Evolutionary conservation across 352 stramenopile genomes (phyloP).

Genomic region (Phytophthora pinifolia): DNA sequence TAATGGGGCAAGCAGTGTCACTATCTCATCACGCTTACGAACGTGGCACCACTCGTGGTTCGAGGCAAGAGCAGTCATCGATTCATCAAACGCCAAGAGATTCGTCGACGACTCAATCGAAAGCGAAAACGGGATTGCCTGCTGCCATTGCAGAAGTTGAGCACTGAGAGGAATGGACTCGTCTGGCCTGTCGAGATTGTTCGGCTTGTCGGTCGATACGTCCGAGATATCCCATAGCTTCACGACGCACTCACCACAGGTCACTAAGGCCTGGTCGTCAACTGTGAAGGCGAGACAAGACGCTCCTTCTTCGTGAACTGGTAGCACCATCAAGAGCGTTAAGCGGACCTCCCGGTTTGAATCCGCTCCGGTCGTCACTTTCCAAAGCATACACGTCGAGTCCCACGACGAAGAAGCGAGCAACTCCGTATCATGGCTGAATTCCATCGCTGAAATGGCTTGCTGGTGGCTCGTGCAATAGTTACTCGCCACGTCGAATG

Average conservation of each 20-base stretch:
- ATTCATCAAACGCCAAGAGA: slow-evolving; percentile 47
- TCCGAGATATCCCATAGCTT: slow-evolving; percentile 48
- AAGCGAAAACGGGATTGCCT: slow-evolving; percentile 38
- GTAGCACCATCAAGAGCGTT: slow-evolving; percentile 38
- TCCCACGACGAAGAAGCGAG: slow-evolving; percentile 61
- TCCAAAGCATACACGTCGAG: slow-evolving; percentile 64
- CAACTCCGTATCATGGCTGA: slow-evolving; percentile 32
- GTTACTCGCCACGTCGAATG: slow-evolving; percentile 19
- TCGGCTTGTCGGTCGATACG: not conserved
- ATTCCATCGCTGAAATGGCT: slow-evolving; percentile 47
- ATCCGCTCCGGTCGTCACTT: slow-evolving; percentile 10
- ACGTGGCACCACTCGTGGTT: slow-evolving; percentile 50
- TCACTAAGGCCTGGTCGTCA: slow-evolving; percentile 43
- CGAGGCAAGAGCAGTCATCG: slow-evolving; percentile 27
- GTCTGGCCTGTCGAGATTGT: not conserved
- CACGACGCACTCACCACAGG: slow-evolving; percentile 41
- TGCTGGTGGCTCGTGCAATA: slow-evolving; percentile 48
- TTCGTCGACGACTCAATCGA: slow-evolving; percentile 38
- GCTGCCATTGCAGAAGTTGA: slow-evolving; percentile 36
- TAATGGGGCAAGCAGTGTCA: slow-evolving; percentile 24
- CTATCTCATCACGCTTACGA: not conserved
- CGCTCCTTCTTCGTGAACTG: slow-evolving; percentile 41
- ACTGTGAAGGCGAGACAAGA: slow-evolving; percentile 33
- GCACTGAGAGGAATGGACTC: slow-evolving; percentile 1
- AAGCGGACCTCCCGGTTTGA: slow-evolving; percentile 9